Evolutionary conservation across 139 green algal species (phyloP), one percentile per base, ranked within the genome.

Genomic region (Tetraselmis chui): DNA sequence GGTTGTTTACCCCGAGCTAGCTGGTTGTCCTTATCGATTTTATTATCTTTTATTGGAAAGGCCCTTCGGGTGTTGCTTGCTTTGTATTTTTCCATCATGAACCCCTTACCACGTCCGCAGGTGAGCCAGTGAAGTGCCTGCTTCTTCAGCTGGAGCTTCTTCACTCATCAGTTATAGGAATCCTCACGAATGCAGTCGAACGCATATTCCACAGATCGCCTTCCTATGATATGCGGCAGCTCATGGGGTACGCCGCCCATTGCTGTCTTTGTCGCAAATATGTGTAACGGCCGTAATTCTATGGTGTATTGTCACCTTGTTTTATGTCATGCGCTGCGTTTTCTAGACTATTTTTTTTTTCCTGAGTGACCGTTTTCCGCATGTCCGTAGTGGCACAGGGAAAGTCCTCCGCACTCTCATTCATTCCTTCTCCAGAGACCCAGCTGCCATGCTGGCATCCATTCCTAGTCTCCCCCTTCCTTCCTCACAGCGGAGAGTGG

Each of bases 161-260:
- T 59, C 81, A 87, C 58, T 78, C 18, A 11, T 81, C 83, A 23
- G 59, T 89, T 24, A 82, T 90, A 45, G 78, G 59, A 59, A 88
- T 92, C 28, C 83, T 93, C 23, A 92, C 89, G 24, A 79, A 80
- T 59, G 91, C 88, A 28, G 80, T 97, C 27, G 90, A 96, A 81
- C 78, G 84, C 25, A 87, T 90, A 30, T 88, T 96, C 59, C 32
- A 79, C 30, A 83, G 85, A 31, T 92, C 89, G 58, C 88, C 92
- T 22, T 85, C 86, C 27, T 96, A 92, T 80, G 93, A 97, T 80
- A 86, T 91, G 24, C 88, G 89, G 25, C 59, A 84, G 1, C 81
- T 95, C 80, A 82, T 95, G 59, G 84, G 87, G 32, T 89, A 89
- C 27, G 82, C 88, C 30, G 81, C 79, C 58, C 23, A 78, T 82